Evolutionary conservation across 2,329 filamentous ascomycete genomes (phyloP).

Genomic region (Hymenoscyphus scutula): DNA sequence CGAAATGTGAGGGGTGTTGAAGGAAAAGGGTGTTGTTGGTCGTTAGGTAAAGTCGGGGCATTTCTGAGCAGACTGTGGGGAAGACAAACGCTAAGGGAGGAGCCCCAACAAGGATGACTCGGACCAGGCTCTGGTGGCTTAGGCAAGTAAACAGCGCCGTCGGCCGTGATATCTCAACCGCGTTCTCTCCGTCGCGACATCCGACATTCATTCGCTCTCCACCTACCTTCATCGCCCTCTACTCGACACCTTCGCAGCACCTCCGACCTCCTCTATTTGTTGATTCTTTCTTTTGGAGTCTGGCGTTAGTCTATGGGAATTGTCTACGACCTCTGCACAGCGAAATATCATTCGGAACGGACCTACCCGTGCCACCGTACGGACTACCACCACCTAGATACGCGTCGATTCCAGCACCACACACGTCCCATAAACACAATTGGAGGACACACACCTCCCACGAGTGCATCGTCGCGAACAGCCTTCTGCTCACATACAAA

Average conservation of each 20-base stretch:
- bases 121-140: neutral
- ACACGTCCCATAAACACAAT: neutral
- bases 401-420: neutral
- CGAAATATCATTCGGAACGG: neutral
- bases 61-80: neutral
- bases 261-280: neutral
- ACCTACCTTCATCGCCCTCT: neutral
- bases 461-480: neutral
- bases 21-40: too few species aligned
- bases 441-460: neutral
- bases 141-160: neutral
- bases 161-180: neutral
- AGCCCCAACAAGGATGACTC: neutral
- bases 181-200: neutral
- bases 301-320: neutral
- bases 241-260: neutral
- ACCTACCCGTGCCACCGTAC: neutral
- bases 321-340: neutral
- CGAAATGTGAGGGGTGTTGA: neutral
- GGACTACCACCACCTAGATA: neutral
- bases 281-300: neutral
- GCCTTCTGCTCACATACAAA: neutral
- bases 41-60: too few species aligned
- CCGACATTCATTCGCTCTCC: neutral
- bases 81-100: neutral